These are phyloP conservation scores for Bremia lactucae DNA, from an alignment of 352 stramenopile genomes.

Conservation along the genomic window DNA sequence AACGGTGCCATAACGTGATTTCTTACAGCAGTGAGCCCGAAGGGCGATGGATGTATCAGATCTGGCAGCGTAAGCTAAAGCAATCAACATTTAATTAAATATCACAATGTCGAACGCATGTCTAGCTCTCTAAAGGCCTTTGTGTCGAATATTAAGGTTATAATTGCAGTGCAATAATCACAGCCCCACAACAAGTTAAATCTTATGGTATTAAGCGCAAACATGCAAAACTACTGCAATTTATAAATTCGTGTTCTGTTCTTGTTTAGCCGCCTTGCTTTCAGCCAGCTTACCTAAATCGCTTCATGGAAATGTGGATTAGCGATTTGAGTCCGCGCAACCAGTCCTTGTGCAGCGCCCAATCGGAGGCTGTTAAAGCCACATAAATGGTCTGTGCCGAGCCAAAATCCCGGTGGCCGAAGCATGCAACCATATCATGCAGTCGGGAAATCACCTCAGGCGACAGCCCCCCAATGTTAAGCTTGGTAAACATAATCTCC, in stretches of 20 bases:
- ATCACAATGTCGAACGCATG: too few relatives aligned
- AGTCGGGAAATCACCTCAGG: conserved; percentile 57
- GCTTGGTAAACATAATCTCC: conserved; percentile 82
- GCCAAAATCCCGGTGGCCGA: conserved; percentile 68
- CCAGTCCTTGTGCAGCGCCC: conserved; percentile 96
- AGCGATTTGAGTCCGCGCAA: conserved; percentile 94
- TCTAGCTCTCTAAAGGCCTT: too few relatives aligned
- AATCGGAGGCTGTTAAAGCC: conserved; percentile 87
- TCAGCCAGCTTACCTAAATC: conserved; percentile 63
- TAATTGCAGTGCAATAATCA: too few relatives aligned
- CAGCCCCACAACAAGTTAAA: too few relatives aligned
- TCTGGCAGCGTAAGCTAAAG: too few relatives aligned
- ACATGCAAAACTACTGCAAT: too few relatives aligned
- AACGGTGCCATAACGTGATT: too few relatives aligned
- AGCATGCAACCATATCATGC: conserved; percentile 73
- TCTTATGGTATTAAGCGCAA: too few relatives aligned
- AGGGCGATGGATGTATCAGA: too few relatives aligned
- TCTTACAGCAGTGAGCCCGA: too few relatives aligned
- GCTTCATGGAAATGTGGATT: conserved; percentile 90
- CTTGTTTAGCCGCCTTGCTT: conserved; percentile 3
- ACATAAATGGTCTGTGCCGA: conserved; percentile 82
- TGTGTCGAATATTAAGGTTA: too few relatives aligned
- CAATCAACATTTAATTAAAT: too few relatives aligned
- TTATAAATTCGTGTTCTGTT: conserved; percentile 14
- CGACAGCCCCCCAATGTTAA: conserved; percentile 69